Conservation (phyloP, 1,284 basidiomycete species). For the Mycosarcoma mackinlayi region DNA sequence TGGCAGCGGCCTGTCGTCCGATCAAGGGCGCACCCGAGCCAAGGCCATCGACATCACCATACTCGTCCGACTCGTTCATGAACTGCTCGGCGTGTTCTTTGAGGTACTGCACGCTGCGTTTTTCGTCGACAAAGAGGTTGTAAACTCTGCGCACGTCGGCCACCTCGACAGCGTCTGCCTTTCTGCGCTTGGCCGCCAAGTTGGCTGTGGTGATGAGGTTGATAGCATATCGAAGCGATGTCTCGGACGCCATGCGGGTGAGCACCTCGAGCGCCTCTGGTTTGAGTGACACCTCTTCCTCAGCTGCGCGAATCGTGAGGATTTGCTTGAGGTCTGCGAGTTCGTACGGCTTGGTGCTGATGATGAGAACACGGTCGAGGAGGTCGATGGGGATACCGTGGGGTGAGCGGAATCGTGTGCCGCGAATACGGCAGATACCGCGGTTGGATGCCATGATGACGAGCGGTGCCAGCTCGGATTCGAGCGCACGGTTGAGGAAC, state of each 20-base stretch:
- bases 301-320: conserved; percentile 91
- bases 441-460: conserved; percentile 99
- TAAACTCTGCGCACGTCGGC: conserved; percentile 87
- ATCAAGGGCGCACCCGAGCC: conserved; percentile 34
- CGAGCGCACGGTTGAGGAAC: conserved; percentile 94
- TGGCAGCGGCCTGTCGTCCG: conserved; percentile 19
- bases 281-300: conserved; percentile 91
- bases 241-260: conserved; percentile 85
- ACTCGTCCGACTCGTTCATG: conserved; percentile 68
- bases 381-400: conserved; percentile 95
- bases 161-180: conserved; percentile 78
- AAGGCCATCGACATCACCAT: conserved; percentile 39
- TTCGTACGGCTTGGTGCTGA: conserved; percentile 89
- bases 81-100: conserved; percentile 80
- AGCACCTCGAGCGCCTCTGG: conserved; percentile 80
- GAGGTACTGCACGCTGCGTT: conserved; percentile 91
- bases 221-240: conserved; percentile 80
- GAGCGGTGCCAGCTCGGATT: conserved; percentile 90
- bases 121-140: conserved; percentile 86
- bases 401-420: conserved; percentile 91
- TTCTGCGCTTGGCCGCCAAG: conserved; percentile 83
- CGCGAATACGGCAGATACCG: conserved; percentile 92
- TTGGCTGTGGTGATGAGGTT: conserved; percentile 92
- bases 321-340: conserved; percentile 89
- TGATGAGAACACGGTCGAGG: conserved; percentile 92